Evolutionary conservation across 192 early-diverging fungal genomes (phyloP).

Genomic region (Backusella westeae): DNA sequence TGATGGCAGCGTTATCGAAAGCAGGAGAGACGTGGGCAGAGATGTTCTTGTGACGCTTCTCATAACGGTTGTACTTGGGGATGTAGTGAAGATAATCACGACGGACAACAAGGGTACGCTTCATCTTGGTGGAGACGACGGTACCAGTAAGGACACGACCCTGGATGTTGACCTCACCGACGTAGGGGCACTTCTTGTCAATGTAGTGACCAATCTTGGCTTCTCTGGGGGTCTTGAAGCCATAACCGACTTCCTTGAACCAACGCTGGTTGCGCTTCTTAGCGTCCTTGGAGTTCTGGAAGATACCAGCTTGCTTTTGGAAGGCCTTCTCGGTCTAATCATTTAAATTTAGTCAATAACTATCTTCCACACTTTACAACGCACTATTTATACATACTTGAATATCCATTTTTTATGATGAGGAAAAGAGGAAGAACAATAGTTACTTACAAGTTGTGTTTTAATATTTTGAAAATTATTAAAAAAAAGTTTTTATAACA

Average conservation of each 20-base stretch:
- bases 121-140: slow-evolving; percentile 96
- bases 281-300: slow-evolving; percentile 82
- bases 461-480: neutral
- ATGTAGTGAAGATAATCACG: slow-evolving; percentile 99
- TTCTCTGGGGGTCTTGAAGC: slow-evolving; percentile 98
- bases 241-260: slow-evolving; percentile 98
- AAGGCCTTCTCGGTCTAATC: slow-evolving; percentile 89
- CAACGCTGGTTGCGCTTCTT: slow-evolving; percentile 81
- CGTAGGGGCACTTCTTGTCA: slow-evolving; percentile 99
- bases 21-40: slow-evolving; percentile 91
- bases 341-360: neutral
- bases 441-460: neutral
- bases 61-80: slow-evolving; percentile 99
- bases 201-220: slow-evolving; percentile 97
- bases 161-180: slow-evolving; percentile 89
- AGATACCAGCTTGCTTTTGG: slow-evolving; percentile 94
- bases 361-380: neutral
- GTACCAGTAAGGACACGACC: slow-evolving; percentile 94
- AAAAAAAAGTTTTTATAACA: neutral
- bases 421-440: slow-evolving; percentile 7
- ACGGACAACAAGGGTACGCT: slow-evolving; percentile 97
- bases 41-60: slow-evolving; percentile 99
- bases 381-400: slow-evolving; percentile 6
- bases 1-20: slow-evolving; percentile 75
- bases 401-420: slow-evolving; percentile 13